These are phyloP conservation scores for Trametes sp. DNA, from an alignment of 1,284 basidiomycete genomes.

Conservation along the genomic window DNA sequence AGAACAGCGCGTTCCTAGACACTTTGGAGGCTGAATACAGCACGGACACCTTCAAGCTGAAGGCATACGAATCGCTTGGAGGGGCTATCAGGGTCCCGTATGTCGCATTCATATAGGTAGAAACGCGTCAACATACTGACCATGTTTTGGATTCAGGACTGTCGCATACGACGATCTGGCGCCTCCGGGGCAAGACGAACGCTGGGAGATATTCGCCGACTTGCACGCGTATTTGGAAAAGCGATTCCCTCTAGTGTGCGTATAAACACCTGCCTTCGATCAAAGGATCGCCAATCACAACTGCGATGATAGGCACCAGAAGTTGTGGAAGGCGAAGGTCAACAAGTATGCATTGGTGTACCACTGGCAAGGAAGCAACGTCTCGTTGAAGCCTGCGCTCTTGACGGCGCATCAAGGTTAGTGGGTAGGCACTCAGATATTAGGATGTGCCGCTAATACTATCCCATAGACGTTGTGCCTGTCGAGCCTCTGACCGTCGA, in stretches of 20 bases:
- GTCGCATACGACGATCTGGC: constrained; percentile 40
- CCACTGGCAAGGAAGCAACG: constrained; percentile 66
- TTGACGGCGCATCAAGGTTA: constrained; percentile 72
- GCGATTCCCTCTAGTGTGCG: constrained; percentile 52
- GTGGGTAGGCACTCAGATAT: neutral
- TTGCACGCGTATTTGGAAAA: constrained; percentile 51
- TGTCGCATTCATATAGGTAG: constrained; percentile 20
- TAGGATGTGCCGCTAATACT: neutral
- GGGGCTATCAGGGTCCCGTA: constrained; percentile 55
- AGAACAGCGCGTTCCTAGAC: constrained; percentile 41
- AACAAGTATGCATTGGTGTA: constrained; percentile 73
- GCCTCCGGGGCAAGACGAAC: constrained; percentile 49
- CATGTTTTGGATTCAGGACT: constrained; percentile 31
- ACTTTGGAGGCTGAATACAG: constrained; percentile 45
- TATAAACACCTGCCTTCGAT: neutral
- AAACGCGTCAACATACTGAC: neutral
- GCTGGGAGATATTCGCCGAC: constrained; percentile 52
- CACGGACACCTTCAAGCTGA: constrained; percentile 46
- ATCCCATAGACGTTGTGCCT: constrained; percentile 58
- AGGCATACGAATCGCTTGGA: constrained; percentile 50
- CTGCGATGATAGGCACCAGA: constrained; percentile 51
- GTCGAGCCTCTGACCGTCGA: constrained; percentile 58
- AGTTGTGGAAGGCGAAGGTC: constrained; percentile 60
- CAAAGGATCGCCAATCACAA: neutral
- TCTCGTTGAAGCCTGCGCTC: constrained; percentile 66